These are phyloP conservation scores for Pseudozyma thailandica DNA, from an alignment of 1,284 basidiomycete species.

Conservation along the genomic window DNA sequence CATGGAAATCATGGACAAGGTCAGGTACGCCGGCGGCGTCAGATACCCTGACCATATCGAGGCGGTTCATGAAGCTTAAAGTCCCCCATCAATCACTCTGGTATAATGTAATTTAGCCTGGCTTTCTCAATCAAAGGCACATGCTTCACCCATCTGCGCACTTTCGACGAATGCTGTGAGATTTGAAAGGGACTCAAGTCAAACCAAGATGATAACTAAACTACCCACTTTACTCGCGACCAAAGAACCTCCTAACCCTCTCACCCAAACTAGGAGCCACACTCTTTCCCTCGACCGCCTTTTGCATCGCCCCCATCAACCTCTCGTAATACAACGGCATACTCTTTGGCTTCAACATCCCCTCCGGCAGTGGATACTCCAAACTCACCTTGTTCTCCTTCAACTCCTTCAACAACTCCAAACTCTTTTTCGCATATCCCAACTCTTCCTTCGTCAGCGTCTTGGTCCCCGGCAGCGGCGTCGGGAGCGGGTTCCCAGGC, in stretches of 20 bases:
- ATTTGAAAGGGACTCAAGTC: neutral
- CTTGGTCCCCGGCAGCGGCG: constrained; percentile 18
- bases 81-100: too few species aligned
- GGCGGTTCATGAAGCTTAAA: constrained; percentile 1
- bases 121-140: neutral
- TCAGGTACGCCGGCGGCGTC: constrained; percentile 28
- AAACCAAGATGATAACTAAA: neutral
- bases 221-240: constrained; percentile 7
- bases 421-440: constrained; percentile 40
- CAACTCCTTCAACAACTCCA: constrained; percentile 40
- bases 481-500: constrained; percentile 13
- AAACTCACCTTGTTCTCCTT: constrained; percentile 44
- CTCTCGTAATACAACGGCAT: constrained; percentile 57
- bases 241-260: constrained; percentile 56
- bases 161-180: neutral
- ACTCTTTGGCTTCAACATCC: constrained; percentile 51
- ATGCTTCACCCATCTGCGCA: too few species aligned
- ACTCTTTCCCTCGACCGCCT: constrained; percentile 48
- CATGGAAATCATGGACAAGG: constrained; percentile 59
- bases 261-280: constrained; percentile 30
- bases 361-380: constrained; percentile 47
- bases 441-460: constrained; percentile 30
- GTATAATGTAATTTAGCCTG: neutral
- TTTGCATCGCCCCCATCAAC: constrained; percentile 46
- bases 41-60: constrained; percentile 45